Evolutionary conservation across 306 rosid genomes (phyloP).

Genomic region (Senna tora): DNA sequence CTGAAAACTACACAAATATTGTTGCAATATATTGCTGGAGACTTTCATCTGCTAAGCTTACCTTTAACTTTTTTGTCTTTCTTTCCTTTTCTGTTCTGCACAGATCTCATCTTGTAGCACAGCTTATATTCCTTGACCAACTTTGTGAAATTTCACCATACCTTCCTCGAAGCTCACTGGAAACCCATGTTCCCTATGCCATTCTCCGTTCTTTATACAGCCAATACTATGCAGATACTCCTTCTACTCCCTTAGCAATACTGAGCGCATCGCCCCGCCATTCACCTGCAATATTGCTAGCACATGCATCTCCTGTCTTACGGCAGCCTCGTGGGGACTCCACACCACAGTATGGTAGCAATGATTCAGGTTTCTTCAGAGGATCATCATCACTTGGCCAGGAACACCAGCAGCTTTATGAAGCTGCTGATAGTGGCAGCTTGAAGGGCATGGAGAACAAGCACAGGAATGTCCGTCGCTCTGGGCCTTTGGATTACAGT

Average conservation of each 20-base stretch:
- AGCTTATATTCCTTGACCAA: constrained; percentile 93
- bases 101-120: constrained; percentile 94
- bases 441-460: constrained; percentile 53
- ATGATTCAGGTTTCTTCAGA: constrained; percentile 71
- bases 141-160: constrained; percentile 89
- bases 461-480: constrained; percentile 67
- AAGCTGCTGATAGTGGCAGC: constrained; percentile 57
- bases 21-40: constrained; percentile 12
- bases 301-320: constrained; percentile 73
- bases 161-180: constrained; percentile 90
- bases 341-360: constrained; percentile 64
- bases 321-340: constrained; percentile 77
- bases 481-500: constrained; percentile 93
- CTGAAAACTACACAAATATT: not conserved
- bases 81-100: constrained; percentile 16
- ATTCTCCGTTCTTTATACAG: constrained; percentile 89
- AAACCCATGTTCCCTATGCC: constrained; percentile 82
- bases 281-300: constrained; percentile 72
- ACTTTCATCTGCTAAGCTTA: constrained; percentile 25
- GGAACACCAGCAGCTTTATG: constrained; percentile 49
- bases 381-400: constrained; percentile 74
- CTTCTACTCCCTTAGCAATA: constrained; percentile 66
- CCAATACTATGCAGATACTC: constrained; percentile 85
- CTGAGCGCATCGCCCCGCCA: constrained; percentile 77
- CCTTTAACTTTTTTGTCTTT: constrained; percentile 30